phyloP scores from a whole-genome alignment of 345 rosid genomes.

The Hibiscus mutabilis region DNA sequence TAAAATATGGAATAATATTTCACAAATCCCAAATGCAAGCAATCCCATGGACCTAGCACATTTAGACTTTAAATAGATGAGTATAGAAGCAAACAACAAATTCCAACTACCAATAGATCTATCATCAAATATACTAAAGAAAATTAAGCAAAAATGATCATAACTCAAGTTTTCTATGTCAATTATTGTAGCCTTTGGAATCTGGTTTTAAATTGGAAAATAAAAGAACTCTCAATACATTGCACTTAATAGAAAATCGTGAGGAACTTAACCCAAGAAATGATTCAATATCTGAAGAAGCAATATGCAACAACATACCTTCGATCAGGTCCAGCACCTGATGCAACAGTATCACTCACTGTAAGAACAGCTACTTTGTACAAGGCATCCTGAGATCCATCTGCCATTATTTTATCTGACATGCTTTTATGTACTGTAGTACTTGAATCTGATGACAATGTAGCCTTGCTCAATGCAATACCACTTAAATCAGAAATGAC shows the following conservation, averaged over 20 bases:
- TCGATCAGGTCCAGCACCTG: constrained; percentile 81
- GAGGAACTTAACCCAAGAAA: neutral
- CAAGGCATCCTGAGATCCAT: constrained; percentile 25
- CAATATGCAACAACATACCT: constrained; percentile 42
- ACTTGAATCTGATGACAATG: constrained; percentile 27
- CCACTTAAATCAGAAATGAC: constrained; percentile 52
- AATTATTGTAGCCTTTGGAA: neutral
- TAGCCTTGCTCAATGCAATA: constrained; percentile 17
- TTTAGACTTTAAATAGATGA: neutral
- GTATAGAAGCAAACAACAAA: neutral
- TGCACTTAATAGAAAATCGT: neutral
- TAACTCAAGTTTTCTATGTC: neutral
- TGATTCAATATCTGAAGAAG: constrained; percentile 1
- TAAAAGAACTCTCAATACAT: neutral
- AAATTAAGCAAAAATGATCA: neutral
- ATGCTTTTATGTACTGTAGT: constrained; percentile 27
- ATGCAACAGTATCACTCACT: constrained; percentile 88
- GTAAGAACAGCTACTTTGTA: constrained; percentile 72
- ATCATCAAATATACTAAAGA: neutral
- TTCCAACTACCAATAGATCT: neutral
- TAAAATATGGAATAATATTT: neutral
- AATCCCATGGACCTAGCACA: neutral
- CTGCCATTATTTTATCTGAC: constrained; percentile 18
- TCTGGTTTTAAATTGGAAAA: neutral
- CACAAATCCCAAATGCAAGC: neutral